These are phyloP conservation scores for Lactifluus rugatus DNA, from an alignment of 768 basidiomycete species.

Conservation along the genomic window DNA sequence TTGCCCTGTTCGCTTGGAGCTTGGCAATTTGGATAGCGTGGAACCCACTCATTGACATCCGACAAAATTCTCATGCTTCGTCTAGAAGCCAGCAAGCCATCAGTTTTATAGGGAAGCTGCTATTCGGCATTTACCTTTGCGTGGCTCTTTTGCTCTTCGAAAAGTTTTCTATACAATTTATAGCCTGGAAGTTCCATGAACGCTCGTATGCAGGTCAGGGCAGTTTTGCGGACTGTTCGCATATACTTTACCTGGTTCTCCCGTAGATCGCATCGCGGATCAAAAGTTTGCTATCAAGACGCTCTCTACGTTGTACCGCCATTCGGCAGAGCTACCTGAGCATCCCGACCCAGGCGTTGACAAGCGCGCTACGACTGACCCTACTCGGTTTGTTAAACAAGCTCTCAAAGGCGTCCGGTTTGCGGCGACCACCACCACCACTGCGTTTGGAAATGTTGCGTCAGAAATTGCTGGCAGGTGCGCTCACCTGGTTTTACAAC, in stretches of 20 bases:
- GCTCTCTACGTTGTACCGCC: constrained; percentile 65
- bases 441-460: constrained; percentile 54
- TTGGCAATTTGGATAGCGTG: constrained; percentile 62
- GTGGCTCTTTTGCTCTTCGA: constrained; percentile 63
- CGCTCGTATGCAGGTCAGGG: constrained; percentile 51
- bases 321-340: constrained; percentile 66
- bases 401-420: constrained; percentile 58
- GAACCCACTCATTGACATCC: constrained; percentile 50
- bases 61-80: constrained; percentile 27
- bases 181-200: constrained; percentile 76
- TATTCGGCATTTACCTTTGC: constrained; percentile 67
- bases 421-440: constrained; percentile 77
- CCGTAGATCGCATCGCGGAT: constrained; percentile 64
- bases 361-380: constrained; percentile 37
- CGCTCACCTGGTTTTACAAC: constrained; percentile 1
- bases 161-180: constrained; percentile 82
- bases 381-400: constrained; percentile 56
- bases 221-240: not conserved
- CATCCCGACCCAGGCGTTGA: constrained; percentile 37
- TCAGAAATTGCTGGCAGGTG: constrained; percentile 48
- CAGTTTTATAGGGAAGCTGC: constrained; percentile 47
- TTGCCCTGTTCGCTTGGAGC: constrained; percentile 61
- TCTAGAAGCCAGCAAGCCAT: constrained; percentile 34
- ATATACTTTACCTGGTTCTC: not conserved
- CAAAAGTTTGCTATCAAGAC: constrained; percentile 71